A percentile compares a stretch with the other conserved stretches of the same genome.
These are phyloP conservation scores for Tetramitus jugosus DNA, from an alignment of 208 protist genomes.

Conservation along the genomic window DNA sequence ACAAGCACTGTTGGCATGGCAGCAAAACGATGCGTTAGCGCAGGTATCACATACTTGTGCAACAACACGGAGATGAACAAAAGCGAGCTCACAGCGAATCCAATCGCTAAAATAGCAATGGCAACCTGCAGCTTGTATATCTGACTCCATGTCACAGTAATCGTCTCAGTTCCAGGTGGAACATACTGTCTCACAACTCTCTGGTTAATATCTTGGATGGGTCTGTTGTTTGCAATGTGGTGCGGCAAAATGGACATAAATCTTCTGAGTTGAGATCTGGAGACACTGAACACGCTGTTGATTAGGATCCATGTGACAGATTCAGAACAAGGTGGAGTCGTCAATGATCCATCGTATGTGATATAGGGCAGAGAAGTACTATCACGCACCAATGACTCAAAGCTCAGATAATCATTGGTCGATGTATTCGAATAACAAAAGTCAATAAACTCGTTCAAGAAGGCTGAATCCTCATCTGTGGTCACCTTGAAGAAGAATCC, in stretches of 20 bases:
- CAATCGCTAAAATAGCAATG: no score
- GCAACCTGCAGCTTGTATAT: no score
- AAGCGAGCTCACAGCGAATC: no score
- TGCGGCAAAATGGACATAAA: not conserved
- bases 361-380: not conserved
- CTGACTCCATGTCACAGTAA: no score
- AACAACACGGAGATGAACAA: no score
- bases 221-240: not conserved
- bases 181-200: not conserved
- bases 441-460: not conserved
- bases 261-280: not conserved
- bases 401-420: not conserved
- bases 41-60: no score
- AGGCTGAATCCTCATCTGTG: not conserved
- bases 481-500: not conserved
- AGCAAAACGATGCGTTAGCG: no score
- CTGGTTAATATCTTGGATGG: not conserved
- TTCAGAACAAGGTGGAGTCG: not conserved
- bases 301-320: slow-evolving; percentile 7
- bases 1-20: no score
- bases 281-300: not conserved
- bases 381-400: not conserved
- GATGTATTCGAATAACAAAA: not conserved
- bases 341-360: slow-evolving; percentile 4
- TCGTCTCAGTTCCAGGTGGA: no score